Base-by-base conservation (phyloP, 2,329 filamentous ascomycete species). In the Xenosphaeropsis pyriputrescens region DNA sequence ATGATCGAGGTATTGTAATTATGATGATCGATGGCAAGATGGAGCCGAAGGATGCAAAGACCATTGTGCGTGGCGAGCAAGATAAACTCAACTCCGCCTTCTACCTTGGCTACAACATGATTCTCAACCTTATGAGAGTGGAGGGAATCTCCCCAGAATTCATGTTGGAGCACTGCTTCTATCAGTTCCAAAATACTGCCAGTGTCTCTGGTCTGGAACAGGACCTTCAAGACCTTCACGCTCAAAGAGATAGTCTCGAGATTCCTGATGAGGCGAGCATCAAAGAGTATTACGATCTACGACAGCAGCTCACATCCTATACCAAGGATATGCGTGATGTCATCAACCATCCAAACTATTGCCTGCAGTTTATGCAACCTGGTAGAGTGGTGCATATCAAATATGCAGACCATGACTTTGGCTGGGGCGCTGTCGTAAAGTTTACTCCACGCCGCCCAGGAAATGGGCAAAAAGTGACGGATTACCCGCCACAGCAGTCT, bases 11-110 rank as follows among this genome's bases (percentile, higher is more conserved):
- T 71, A 93, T 96, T 49, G 91, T 98, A 48, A 96, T 98, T 57
- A 96, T 98, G 85, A 96, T 98, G 89, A 83, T 98, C 44, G 82
- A 93, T 53, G 84, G 93, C 57, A 85, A 91, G 62, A 89, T 98
- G 65, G 91, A 98, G 52, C 91, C 91, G 1, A 77, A 85, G 2
- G 78, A 81, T n/a, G 89, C 91, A 32, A 93, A 93, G 60, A 79
- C 84, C 45, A 95, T 98, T 49, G 91, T 98, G 11, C 85, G 91
- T 38, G 91, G 91, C 47, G 83, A 95, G 54, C 91, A 98, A 58
- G 93, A 98, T 58, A 86, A 88, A 48, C 76, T 98, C 19, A 96
- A 96, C 61, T 96, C 91, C 3, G 91, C 91, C 2, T 98, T 98
- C 62, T 85, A 98, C 56, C 71, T 98, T 13, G 88, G 91, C 22